phyloP scores from a whole-genome alignment of 768 basidiomycete genomes.

The Collybiopsis confluens region DNA sequence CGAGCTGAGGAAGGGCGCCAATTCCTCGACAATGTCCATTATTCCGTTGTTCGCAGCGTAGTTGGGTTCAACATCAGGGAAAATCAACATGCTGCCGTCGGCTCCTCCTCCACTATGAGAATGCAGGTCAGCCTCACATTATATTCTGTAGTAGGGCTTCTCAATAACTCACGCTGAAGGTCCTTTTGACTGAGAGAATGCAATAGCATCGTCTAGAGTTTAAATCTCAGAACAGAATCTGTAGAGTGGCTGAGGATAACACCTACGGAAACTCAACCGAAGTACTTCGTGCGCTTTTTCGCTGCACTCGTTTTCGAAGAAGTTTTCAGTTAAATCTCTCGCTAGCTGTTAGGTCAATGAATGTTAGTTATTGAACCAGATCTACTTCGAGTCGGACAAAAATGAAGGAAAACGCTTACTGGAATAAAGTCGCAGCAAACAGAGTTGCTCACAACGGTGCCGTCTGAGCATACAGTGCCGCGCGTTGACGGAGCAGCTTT shows the following conservation, averaged over 20 bases:
- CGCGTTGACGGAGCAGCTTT: constrained; percentile 1
- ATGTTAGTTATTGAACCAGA: not conserved
- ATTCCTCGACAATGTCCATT: constrained; percentile 14
- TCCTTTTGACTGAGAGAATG: constrained; percentile 8
- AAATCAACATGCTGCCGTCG: constrained; percentile 25
- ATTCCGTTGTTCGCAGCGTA: constrained; percentile 15
- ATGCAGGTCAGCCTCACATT: no score
- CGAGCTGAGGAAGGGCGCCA: constrained; percentile 4
- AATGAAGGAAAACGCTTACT: not conserved
- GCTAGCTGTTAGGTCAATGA: not conserved
- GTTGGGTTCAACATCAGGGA: constrained; percentile 19
- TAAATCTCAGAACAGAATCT: constrained; percentile 12
- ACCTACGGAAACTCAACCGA: constrained; percentile 21
- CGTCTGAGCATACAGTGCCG: not conserved
- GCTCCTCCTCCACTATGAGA: constrained; percentile 24
- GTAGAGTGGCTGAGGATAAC: constrained; percentile 8
- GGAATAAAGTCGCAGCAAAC: constrained; percentile 7
- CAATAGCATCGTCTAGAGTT: constrained; percentile 20
- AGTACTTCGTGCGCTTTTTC: constrained; percentile 25
- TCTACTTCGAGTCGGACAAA: no score
- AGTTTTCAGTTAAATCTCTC: constrained; percentile 25
- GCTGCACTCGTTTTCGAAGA: constrained; percentile 32
- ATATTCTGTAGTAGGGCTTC: no score
- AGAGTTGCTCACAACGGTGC: not conserved
- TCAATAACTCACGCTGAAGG: not conserved